Conservation (phyloP, 73 alveolate species). For the Urostyla sp. region DNA sequence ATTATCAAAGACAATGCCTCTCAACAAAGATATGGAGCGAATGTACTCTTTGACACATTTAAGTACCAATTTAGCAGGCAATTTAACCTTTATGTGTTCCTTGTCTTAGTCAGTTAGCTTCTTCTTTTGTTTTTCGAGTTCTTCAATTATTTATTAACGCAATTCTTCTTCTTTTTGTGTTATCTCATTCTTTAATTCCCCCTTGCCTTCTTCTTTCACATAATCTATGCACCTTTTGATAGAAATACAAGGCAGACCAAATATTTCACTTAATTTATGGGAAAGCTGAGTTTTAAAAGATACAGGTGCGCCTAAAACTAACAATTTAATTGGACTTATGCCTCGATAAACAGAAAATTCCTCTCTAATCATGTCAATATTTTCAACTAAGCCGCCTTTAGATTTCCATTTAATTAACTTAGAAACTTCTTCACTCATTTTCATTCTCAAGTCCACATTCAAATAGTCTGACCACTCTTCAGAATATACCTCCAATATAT, state of each 20-base stretch:
- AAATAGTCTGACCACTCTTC: conserved; percentile 55
- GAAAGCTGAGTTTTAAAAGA: conserved; percentile 45
- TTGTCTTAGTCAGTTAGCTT: conserved; percentile 29
- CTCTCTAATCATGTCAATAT: conserved; percentile 63
- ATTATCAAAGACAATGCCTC: conserved; percentile 70
- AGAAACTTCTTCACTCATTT: conserved; percentile 66
- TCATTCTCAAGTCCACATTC: conserved; percentile 62
- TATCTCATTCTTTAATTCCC: neutral
- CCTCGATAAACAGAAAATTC: conserved; percentile 63
- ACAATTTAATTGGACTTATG: conserved; percentile 60
- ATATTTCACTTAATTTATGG: conserved; percentile 43
- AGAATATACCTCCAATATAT: conserved; percentile 47
- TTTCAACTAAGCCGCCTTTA: conserved; percentile 63
- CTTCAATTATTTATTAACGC: conserved; percentile 59
- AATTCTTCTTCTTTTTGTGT: conserved; percentile 56
- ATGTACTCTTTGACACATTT: conserved; percentile 58
- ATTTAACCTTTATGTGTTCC: conserved; percentile 49
- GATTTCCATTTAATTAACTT: conserved; percentile 66
- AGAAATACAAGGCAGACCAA: conserved; percentile 22
- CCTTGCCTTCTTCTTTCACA: neutral
- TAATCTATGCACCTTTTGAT: neutral
- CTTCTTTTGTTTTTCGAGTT: conserved; percentile 51
- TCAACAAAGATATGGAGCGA: conserved; percentile 54
- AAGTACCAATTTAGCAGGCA: conserved; percentile 55
- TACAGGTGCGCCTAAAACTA: conserved; percentile 73